Conservation (phyloP, 768 basidiomycete species). For the Porphyrellus cyaneotinctus region DNA sequence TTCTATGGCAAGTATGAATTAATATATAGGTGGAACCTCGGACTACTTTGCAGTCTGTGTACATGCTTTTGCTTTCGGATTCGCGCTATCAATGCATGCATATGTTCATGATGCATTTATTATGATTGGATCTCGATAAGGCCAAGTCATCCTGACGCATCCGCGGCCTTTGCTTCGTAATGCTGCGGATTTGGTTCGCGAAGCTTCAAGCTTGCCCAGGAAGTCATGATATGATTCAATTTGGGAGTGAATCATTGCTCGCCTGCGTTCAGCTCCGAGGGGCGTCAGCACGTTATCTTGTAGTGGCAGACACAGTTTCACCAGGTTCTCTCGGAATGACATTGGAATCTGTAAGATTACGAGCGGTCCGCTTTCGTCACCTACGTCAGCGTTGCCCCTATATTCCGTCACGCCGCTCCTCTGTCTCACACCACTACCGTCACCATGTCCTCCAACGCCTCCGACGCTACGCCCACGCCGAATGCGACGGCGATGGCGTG, state of each 20-base stretch:
- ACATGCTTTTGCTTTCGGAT: constrained; percentile 22
- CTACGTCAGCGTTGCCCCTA: neutral
- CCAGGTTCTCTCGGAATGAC: no score
- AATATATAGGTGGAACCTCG: constrained; percentile 28
- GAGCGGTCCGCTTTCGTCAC: no score
- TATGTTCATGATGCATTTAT: neutral
- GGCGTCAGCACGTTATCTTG: no score
- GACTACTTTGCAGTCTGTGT: constrained; percentile 20
- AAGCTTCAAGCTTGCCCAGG: neutral
- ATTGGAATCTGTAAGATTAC: no score
- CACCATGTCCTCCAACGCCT: neutral
- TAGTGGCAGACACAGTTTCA: no score
- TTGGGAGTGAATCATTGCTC: neutral
- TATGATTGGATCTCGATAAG: neutral
- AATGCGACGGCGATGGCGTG: constrained; percentile 21
- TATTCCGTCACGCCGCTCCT: neutral
- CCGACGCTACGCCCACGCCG: neutral
- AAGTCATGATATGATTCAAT: neutral
- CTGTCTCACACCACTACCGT: neutral
- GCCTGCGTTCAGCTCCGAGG: neutral
- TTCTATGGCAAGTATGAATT: constrained; percentile 24
- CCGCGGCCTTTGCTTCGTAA: neutral
- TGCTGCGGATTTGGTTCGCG: neutral
- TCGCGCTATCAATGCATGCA: constrained; percentile 14
- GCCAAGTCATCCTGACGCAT: neutral